phyloP scores from a whole-genome alignment of 2,329 filamentous ascomycete genomes.

The Sordariomycetes sp. region DNA sequence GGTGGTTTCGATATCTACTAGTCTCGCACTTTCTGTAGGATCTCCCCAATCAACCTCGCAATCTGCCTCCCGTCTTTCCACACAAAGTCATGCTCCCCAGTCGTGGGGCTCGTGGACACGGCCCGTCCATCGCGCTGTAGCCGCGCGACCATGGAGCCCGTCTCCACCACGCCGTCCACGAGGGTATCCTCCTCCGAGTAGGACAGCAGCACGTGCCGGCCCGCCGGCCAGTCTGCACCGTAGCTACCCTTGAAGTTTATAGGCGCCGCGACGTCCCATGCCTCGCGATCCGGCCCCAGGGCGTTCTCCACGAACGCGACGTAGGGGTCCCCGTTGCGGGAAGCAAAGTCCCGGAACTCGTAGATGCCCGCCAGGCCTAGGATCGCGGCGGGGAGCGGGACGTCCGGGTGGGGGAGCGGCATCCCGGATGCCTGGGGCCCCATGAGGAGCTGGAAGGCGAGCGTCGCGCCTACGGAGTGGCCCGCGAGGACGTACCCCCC shows the following conservation, averaged over 20 bases:
- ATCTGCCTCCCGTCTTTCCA: constrained; percentile 45
- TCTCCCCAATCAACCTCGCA: constrained; percentile 14
- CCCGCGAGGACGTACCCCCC: constrained; percentile 42
- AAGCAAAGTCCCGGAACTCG: constrained; percentile 41
- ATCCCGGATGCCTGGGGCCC: constrained; percentile 16
- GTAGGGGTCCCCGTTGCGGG: constrained; percentile 35
- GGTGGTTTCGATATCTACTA: too few species aligned
- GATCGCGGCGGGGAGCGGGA: constrained; percentile 33
- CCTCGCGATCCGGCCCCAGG: constrained; percentile 38
- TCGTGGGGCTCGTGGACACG: constrained; percentile 20
- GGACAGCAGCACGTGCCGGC: constrained; percentile 23
- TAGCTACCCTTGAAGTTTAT: constrained; percentile 27
- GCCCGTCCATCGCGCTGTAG: constrained; percentile 25
- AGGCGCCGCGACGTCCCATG: constrained; percentile 45
- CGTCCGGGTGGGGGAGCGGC: constrained; percentile 8
- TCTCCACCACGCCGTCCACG: constrained; percentile 41
- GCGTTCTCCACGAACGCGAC: constrained; percentile 41
- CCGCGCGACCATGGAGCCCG: constrained; percentile 37
- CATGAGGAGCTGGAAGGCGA: constrained; percentile 36
- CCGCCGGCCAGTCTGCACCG: constrained; percentile 20
- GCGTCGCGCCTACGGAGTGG: constrained; percentile 48
- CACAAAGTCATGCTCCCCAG: constrained; percentile 48
- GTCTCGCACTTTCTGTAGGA: constrained; percentile 27
- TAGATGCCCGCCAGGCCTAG: constrained; percentile 55
- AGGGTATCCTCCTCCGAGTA: constrained; percentile 33